Evolutionary conservation across 805 yeast genomes (phyloP).

Genomic region (Ogataea pilisensis): DNA sequence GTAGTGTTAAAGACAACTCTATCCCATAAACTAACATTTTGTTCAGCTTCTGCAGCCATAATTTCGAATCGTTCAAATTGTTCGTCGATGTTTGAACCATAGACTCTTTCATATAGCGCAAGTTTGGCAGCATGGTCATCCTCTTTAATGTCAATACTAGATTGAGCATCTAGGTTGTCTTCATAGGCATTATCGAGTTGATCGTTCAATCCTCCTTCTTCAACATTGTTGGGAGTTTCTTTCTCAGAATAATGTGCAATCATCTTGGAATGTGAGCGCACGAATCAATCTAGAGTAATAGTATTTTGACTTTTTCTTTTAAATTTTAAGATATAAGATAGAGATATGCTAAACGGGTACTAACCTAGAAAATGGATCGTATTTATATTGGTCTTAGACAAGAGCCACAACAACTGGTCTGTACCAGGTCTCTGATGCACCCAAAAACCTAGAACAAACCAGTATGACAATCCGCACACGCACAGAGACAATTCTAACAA

Average conservation of each 20-base stretch:
- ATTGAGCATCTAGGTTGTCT: constrained; percentile 11
- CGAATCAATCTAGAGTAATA: background rate
- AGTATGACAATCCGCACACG: too few species aligned
- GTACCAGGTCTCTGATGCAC: too few species aligned
- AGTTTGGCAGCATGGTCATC: constrained; percentile 25
- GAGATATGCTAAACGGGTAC: too few species aligned
- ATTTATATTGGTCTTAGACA: too few species aligned
- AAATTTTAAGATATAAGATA: too few species aligned
- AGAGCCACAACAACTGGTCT: too few species aligned
- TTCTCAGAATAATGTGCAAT: background rate
- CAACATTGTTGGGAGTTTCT: background rate
- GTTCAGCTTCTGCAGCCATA: constrained; percentile 29
- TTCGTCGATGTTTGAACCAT: constrained; percentile 32
- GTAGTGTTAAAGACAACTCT: constrained; percentile 35
- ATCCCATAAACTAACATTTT: constrained; percentile 34
- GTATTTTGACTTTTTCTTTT: background rate
- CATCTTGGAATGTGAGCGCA: too few species aligned
- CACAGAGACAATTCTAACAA: too few species aligned
- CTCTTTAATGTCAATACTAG: constrained; percentile 19
- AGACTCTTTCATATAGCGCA: constrained; percentile 26
- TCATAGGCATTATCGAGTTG: background rate
- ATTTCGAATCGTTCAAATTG: constrained; percentile 34
- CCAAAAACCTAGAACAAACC: too few species aligned
- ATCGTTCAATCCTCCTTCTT: background rate
- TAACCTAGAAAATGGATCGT: too few species aligned